phyloP scores from a whole-genome alignment of 352 stramenopile genomes.

The Blastocystis sp. region DNA sequence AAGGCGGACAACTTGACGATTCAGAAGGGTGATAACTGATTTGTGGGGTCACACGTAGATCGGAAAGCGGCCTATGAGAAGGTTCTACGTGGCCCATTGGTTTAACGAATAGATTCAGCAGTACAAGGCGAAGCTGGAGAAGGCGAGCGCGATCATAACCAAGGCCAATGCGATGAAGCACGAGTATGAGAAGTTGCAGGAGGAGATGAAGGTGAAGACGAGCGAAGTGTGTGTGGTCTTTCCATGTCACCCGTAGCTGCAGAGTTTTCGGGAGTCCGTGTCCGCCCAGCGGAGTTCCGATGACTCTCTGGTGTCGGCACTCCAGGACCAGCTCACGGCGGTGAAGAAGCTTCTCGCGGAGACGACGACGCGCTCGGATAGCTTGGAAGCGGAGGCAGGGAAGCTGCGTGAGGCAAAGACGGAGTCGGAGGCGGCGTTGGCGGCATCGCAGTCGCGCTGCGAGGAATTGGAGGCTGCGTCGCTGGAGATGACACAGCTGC shows the following conservation, averaged over 20 bases:
- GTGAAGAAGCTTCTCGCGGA: not conserved
- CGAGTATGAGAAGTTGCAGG: conserved; percentile 30
- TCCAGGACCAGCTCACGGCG: not conserved
- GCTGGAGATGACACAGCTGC: not conserved
- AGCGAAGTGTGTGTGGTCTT: too few relatives aligned
- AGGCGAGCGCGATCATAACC: conserved; percentile 19
- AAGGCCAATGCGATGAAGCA: conserved; percentile 47
- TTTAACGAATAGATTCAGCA: conserved; percentile 30
- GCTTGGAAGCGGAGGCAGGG: not conserved
- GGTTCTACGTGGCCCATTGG: not conserved
- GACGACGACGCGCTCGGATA: not conserved
- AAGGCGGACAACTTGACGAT: not conserved
- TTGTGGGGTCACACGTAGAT: not conserved
- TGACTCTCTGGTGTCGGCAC: not conserved
- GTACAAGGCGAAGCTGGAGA: conserved; percentile 40
- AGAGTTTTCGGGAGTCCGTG: too few relatives aligned
- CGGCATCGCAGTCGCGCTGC: not conserved
- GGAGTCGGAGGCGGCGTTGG: not conserved
- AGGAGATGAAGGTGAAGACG: not conserved
- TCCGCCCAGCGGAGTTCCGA: too few relatives aligned
- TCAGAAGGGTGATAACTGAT: conserved; percentile 1
- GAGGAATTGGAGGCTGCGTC: too few relatives aligned
- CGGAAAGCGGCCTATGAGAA: conserved; percentile 18
- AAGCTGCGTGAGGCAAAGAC: not conserved
- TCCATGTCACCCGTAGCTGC: too few relatives aligned